Evolutionary conservation across 768 basidiomycete genomes (phyloP), one percentile per base, ranked within the genome.

Genomic region (Leccinum longicurvipes): DNA sequence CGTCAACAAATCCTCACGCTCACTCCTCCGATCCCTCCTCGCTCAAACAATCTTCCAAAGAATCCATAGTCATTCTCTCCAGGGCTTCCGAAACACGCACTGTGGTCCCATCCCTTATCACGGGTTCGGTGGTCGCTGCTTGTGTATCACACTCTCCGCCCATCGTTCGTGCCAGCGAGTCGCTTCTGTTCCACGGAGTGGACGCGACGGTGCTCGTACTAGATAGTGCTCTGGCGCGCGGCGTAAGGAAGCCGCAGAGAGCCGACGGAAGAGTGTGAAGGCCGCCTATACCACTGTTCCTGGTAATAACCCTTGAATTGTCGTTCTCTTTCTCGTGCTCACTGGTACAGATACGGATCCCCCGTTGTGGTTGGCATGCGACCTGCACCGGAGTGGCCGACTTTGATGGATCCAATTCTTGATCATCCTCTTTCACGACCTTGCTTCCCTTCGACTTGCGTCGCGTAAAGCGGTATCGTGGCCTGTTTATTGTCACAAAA

Each of bases 61-160:
- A 46, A 55, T 61, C 57, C 28, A 70, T 58, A 9, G 29, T 66
- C 66, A 69, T 69, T 49, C 62, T 67, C 27, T 42, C 67, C 36
- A 70, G 51, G 3, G 59, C 64, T 54, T 63, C 58, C 61, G 44
- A 60, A 32, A 69, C 55, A 10, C 19, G 34, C 25, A 61, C 55
- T 8, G 59, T 19, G 25, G 50, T 17, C 14, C 55, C 55, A 14
- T 63, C 48, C n/a, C 15, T 44, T 12, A n/a, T 27, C 11, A 15
- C 28, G 11, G 50, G 5, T 9, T 36, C 45, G 39, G 17, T 42
- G 17, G 24, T 47, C 32, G 19, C n/a, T 8, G 28, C 36, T 1
- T 39, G 28, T 41, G 32, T 12, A 19, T n/a, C 15, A 25, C 12
- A 32, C 24, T 41, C 50, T 4, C 17, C 50, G 12, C 0, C 4